Percentiles rank a stretch among this genome's conserved stretches.
These are phyloP conservation scores for Miscanthus lutarioriparius DNA, from an alignment of 176 grass and related monocot species.

Conservation along the genomic window DNA sequence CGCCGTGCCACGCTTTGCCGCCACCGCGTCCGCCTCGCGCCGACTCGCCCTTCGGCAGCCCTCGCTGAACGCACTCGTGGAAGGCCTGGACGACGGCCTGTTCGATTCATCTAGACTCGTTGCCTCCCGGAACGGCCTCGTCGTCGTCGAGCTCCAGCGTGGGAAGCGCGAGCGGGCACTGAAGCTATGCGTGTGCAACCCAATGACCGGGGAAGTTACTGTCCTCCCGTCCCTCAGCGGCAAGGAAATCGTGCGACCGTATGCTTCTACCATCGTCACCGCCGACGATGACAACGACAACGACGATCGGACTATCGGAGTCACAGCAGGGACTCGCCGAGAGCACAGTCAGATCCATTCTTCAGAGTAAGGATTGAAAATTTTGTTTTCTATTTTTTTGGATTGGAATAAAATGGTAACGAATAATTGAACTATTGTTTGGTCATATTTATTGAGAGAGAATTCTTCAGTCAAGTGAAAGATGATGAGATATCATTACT, in stretches of 20 bases:
- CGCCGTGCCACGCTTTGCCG: not conserved
- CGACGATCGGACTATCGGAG: not conserved
- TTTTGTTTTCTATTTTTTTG: too few relatives aligned
- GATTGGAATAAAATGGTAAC: too few relatives aligned
- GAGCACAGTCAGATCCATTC: too few relatives aligned
- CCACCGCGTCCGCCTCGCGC: not conserved
- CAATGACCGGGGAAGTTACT: not conserved
- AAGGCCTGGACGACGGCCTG: not conserved
- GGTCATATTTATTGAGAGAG: too few relatives aligned
- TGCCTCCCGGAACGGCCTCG: not conserved
- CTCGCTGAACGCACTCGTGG: not conserved
- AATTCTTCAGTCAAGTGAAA: too few relatives aligned
- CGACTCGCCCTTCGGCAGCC: not conserved
- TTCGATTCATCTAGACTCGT: not conserved
- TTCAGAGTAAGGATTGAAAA: too few relatives aligned
- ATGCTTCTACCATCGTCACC: not conserved
- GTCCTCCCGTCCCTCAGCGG: not conserved
- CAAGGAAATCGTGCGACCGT: not conserved
- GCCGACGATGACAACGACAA: not conserved
- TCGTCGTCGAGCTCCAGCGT: not conserved
- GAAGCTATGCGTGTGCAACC: slow-evolving; percentile 14
- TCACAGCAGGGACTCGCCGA: too few relatives aligned
- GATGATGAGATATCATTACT: too few relatives aligned
- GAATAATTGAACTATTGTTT: too few relatives aligned
- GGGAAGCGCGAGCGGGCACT: not conserved